These are phyloP conservation scores for Nakataea oryzae DNA, from an alignment of 2,329 filamentous ascomycete species.

Conservation along the genomic window DNA sequence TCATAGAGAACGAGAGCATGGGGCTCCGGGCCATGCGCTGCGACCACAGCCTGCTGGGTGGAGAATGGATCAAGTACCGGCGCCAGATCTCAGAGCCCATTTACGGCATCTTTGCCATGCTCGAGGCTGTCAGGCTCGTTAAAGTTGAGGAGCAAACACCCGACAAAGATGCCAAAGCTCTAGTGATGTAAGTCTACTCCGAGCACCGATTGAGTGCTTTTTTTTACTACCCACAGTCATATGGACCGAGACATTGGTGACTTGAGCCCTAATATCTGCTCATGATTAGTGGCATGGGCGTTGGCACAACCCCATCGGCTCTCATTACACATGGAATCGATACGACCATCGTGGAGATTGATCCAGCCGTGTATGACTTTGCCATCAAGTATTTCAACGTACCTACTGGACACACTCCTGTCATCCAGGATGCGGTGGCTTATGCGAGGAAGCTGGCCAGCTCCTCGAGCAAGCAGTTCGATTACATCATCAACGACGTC, in stretches of 20 bases:
- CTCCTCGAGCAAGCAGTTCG: slow-evolving; percentile 43
- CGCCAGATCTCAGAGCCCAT: slow-evolving; percentile 65
- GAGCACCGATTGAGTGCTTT: background rate
- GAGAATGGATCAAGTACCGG: slow-evolving; percentile 64
- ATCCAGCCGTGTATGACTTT: slow-evolving; percentile 78
- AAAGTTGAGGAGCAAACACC: slow-evolving; percentile 41
- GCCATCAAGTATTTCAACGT: slow-evolving; percentile 74
- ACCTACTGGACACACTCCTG: slow-evolving; percentile 46
- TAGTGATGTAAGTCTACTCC: slow-evolving; percentile 63
- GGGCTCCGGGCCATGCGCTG: slow-evolving; percentile 79
- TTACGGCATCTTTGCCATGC: slow-evolving; percentile 91
- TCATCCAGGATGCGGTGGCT: slow-evolving; percentile 72
- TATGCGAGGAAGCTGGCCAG: slow-evolving; percentile 44
- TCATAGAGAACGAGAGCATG: slow-evolving; percentile 63
- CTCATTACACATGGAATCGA: slow-evolving; percentile 80
- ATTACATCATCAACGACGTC: slow-evolving; percentile 96
- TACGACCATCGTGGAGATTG: slow-evolving; percentile 91
- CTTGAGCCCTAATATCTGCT: slow-evolving; percentile 11
- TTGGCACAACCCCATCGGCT: slow-evolving; percentile 83
- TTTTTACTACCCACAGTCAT: background rate
- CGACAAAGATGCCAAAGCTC: slow-evolving; percentile 63
- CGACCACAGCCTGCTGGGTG: slow-evolving; percentile 88
- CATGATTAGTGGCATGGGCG: slow-evolving; percentile 63
- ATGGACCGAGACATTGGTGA: background rate
- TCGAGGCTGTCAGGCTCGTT: slow-evolving; percentile 81